Evolutionary conservation across 257 asterid genomes (phyloP).

Genomic region (Jacaranda copaia): DNA sequence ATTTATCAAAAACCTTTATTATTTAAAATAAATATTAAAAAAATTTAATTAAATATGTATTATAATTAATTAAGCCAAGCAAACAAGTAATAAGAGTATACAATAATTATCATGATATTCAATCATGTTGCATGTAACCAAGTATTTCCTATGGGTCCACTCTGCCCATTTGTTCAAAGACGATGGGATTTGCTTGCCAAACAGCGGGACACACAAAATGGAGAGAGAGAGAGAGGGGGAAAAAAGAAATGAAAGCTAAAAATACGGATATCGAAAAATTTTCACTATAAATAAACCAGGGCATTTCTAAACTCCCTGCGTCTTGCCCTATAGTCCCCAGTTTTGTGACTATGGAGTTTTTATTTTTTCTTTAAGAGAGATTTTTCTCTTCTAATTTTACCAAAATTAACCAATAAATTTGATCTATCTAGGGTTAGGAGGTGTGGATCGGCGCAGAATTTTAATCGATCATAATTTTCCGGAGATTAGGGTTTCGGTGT

Average conservation of each 20-base stretch:
- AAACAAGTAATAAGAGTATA: too few species aligned
- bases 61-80: too few species aligned
- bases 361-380: slow-evolving; percentile 35
- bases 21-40: too few species aligned
- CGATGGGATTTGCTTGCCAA: slow-evolving; percentile 26
- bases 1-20: too few species aligned
- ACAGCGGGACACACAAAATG: background rate
- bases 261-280: slow-evolving; percentile 24
- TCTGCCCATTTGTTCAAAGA: slow-evolving; percentile 9
- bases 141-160: background rate
- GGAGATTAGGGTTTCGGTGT: slow-evolving; percentile 72
- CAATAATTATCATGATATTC: too few species aligned
- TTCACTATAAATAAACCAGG: slow-evolving; percentile 38
- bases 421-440: slow-evolving; percentile 71
- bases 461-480: slow-evolving; percentile 40
- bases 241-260: slow-evolving; percentile 2
- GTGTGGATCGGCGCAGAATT: slow-evolving; percentile 60
- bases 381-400: slow-evolving; percentile 26
- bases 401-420: slow-evolving; percentile 40
- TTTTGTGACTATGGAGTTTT: slow-evolving; percentile 50
- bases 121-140: too few species aligned
- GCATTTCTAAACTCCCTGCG: slow-evolving; percentile 48
- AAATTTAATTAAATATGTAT: too few species aligned
- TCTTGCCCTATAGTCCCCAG: slow-evolving; percentile 77
- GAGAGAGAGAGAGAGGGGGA: background rate